phyloP scores from a whole-genome alignment of 192 early-diverging fungal species.

The Spizellomyces punctatus region DNA sequence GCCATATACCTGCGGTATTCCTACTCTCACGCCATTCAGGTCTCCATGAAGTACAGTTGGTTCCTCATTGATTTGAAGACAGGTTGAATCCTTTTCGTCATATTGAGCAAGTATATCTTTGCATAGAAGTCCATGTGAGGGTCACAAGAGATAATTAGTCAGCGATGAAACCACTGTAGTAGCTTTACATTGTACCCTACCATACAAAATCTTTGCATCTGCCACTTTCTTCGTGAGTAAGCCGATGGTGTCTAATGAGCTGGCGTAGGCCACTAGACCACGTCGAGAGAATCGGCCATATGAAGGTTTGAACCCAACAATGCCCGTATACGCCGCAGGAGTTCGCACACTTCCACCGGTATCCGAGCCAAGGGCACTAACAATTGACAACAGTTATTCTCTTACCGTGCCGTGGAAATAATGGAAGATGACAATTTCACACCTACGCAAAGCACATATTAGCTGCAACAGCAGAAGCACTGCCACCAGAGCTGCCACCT shows the following conservation, averaged over 20 bases:
- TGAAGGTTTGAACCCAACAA: slow-evolving; percentile 91
- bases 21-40: too few species aligned
- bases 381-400: background rate
- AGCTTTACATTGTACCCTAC: slow-evolving; percentile 37
- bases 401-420: background rate
- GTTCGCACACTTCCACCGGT: slow-evolving; percentile 94
- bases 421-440: background rate
- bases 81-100: slow-evolving; percentile 69
- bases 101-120: slow-evolving; percentile 58
- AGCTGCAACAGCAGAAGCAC: slow-evolving; percentile 85
- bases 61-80: slow-evolving; percentile 36
- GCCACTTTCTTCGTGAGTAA: slow-evolving; percentile 65
- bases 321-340: slow-evolving; percentile 91
- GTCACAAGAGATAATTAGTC: too few species aligned
- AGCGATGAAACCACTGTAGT: too few species aligned
- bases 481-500: slow-evolving; percentile 92
- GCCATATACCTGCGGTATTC: too few species aligned
- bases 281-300: slow-evolving; percentile 85
- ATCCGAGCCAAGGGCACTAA: slow-evolving; percentile 86
- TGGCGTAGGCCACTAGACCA: slow-evolving; percentile 85
- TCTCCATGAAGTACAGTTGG: slow-evolving; percentile 44
- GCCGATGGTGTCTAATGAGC: slow-evolving; percentile 89
- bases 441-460: slow-evolving; percentile 77
- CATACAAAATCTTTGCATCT: slow-evolving; percentile 60
- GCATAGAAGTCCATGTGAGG: too few species aligned